Conservation (phyloP, 140 eudicot genomes). For the Ambrosia hybrid region DNA sequence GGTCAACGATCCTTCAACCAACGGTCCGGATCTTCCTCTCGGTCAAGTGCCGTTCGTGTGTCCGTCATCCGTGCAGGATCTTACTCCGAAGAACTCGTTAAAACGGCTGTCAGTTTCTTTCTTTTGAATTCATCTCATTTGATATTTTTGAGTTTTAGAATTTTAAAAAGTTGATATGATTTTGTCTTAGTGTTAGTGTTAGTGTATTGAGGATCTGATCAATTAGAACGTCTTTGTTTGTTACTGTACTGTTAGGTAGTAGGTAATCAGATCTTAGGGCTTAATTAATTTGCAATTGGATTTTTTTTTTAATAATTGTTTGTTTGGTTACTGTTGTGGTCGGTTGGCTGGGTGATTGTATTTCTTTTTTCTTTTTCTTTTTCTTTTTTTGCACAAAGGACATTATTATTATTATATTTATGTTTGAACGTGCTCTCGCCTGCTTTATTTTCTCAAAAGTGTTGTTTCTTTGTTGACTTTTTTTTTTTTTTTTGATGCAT, state of each 20-base stretch:
- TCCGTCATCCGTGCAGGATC: constrained; percentile 70
- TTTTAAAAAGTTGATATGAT: constrained; percentile 8
- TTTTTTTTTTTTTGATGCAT: background rate
- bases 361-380: background rate
- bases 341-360: constrained; percentile 25
- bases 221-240: background rate
- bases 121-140: background rate
- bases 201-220: constrained; percentile 4
- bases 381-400: constrained; percentile 7
- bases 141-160: background rate
- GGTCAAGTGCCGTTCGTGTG: constrained; percentile 47
- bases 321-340: constrained; percentile 31
- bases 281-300: constrained; percentile 9
- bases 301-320: background rate
- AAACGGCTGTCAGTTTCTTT: constrained; percentile 66
- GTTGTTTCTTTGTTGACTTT: background rate
- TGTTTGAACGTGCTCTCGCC: constrained; percentile 7
- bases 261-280: constrained; percentile 13
- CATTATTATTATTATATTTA: constrained; percentile 10
- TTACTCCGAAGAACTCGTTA: constrained; percentile 83
- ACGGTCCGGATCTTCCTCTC: constrained; percentile 52
- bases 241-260: constrained; percentile 1
- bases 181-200: constrained; percentile 6
- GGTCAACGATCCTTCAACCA: constrained; percentile 60
- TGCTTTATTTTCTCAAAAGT: background rate